A percentile compares a stretch with the other conserved stretches of the same genome.
These are phyloP conservation scores for Monilinia fructigena DNA, from an alignment of 2,329 filamentous ascomycete species.

Conservation along the genomic window DNA sequence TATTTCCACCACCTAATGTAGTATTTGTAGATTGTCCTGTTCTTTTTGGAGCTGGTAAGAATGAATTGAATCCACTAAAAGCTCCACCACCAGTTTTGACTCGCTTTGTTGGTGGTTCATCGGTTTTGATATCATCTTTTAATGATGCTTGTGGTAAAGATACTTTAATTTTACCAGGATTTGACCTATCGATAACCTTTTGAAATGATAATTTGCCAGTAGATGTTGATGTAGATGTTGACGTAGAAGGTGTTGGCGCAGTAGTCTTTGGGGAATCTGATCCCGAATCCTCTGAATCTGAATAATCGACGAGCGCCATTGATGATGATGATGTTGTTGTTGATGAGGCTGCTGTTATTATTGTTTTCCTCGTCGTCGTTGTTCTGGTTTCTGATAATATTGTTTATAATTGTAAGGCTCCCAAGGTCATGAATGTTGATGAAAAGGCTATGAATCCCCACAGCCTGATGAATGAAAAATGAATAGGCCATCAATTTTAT, in stretches of 20 bases:
- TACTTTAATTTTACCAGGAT: slow-evolving; percentile 81
- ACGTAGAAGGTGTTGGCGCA: slow-evolving; percentile 39
- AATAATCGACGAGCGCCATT: slow-evolving; percentile 70
- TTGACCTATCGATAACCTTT: slow-evolving; percentile 77
- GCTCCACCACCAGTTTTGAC: slow-evolving; percentile 59
- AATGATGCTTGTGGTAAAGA: slow-evolving; percentile 60
- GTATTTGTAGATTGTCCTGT: slow-evolving; percentile 45
- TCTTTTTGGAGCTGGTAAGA: slow-evolving; percentile 80
- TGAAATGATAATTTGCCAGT: slow-evolving; percentile 63
- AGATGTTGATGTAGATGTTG: slow-evolving; percentile 28
- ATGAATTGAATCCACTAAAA: slow-evolving; percentile 80
- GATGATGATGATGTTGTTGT: neutral
- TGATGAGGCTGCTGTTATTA: slow-evolving; percentile 15
- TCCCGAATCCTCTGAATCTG: slow-evolving; percentile 56
- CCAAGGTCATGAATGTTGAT: no score
- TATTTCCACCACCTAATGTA: slow-evolving; percentile 36
- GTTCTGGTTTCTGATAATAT: neutral
- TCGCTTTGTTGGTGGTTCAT: slow-evolving; percentile 69
- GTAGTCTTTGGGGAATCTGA: slow-evolving; percentile 53
- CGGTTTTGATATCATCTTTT: slow-evolving; percentile 42
- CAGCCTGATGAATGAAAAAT: slow-evolving; percentile 8
- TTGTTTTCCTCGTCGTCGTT: no score
- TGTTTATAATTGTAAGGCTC: neutral
- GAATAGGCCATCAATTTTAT: no score
- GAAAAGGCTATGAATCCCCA: neutral